phyloP scores from a whole-genome alignment of 805 yeast genomes.

The Nakazawaea ishiwadae region DNA sequence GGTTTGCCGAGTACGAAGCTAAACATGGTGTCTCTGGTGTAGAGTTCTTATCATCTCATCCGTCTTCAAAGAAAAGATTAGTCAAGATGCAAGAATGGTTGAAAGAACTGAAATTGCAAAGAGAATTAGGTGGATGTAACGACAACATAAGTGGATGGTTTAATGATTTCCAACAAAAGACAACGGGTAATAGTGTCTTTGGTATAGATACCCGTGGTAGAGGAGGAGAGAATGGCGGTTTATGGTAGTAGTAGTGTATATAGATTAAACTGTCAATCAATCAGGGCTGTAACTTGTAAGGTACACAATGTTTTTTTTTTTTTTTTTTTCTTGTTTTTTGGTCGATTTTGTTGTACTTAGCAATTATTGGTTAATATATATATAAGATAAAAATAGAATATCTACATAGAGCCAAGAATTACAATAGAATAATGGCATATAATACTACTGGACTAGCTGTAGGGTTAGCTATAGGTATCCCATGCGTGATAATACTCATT shows the following conservation, averaged over 20 bases:
- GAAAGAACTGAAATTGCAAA: slow-evolving; percentile 45
- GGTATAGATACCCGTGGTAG: slow-evolving; percentile 7
- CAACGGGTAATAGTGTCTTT: neutral
- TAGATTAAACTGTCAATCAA: no score
- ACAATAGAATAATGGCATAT: no score
- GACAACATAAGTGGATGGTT: slow-evolving; percentile 6
- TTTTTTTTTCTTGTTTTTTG: no score
- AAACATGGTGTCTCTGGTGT: slow-evolving; percentile 29
- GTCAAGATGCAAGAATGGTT: slow-evolving; percentile 65
- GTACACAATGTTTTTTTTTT: no score
- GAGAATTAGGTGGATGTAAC: slow-evolving; percentile 41
- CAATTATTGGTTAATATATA: no score
- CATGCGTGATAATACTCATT: slow-evolving; percentile 33
- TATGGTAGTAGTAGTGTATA: slow-evolving; percentile 1
- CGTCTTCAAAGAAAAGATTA: slow-evolving; percentile 72
- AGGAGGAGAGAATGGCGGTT: slow-evolving; percentile 6
- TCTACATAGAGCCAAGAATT: no score
- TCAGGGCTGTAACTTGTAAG: no score
- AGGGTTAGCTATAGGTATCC: slow-evolving; percentile 43
- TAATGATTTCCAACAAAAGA: slow-evolving; percentile 6
- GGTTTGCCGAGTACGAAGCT: slow-evolving; percentile 61
- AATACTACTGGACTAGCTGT: neutral
- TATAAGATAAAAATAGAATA: no score
- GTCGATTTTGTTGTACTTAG: no score
- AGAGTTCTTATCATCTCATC: slow-evolving; percentile 85